These are phyloP conservation scores for Entonaema liquescens DNA, from an alignment of 495 filamentous ascomycete species.

Conservation along the genomic window DNA sequence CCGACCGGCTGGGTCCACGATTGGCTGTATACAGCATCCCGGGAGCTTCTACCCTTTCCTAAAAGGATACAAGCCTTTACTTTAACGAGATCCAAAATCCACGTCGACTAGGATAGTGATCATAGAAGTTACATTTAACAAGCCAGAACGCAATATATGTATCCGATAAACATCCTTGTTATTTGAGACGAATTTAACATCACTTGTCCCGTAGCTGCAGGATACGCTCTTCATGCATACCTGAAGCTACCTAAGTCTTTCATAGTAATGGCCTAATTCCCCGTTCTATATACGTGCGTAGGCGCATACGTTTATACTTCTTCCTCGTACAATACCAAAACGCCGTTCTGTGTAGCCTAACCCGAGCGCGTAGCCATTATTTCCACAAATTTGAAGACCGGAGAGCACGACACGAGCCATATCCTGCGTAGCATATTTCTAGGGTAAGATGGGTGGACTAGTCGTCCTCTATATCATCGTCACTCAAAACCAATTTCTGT, in stretches of 20 bases:
- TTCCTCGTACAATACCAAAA: slow-evolving; percentile 9
- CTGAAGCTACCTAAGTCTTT: neutral
- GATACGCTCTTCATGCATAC: neutral
- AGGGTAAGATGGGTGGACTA: slow-evolving; percentile 20
- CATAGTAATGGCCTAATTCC: neutral
- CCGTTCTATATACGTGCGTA: neutral
- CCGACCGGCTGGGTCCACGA: neutral
- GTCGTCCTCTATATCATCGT: slow-evolving; percentile 97
- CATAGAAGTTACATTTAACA: neutral
- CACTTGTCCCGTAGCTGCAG: neutral
- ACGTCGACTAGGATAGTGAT: neutral
- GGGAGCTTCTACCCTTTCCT: neutral
- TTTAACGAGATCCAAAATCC: neutral
- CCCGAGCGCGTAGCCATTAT: slow-evolving; percentile 15
- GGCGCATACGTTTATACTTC: neutral
- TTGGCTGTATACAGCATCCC: neutral
- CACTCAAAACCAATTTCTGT: slow-evolving; percentile 78
- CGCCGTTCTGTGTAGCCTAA: slow-evolving; percentile 13
- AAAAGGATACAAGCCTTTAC: neutral
- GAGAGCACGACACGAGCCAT: neutral
- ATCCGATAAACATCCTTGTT: neutral
- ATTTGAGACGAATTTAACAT: neutral
- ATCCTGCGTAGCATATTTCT: neutral
- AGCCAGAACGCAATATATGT: neutral
- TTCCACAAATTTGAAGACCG: slow-evolving; percentile 6